Evolutionary conservation across 176 grass and related monocot species (phyloP).

Genomic region (Zoysia pacifica): DNA sequence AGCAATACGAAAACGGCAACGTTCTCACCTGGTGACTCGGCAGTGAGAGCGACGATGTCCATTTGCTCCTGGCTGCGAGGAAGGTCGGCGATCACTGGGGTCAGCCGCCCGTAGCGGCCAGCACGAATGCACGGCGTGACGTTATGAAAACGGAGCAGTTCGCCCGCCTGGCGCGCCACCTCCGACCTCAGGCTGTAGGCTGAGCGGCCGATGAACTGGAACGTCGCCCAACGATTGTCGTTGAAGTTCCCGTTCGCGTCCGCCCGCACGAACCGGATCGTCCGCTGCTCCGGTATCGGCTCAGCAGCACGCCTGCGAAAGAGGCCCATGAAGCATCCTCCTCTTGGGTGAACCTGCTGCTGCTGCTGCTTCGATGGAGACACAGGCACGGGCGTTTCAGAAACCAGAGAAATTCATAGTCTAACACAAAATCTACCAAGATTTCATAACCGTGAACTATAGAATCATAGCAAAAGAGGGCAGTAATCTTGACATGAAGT

Average conservation of each 20-base stretch:
- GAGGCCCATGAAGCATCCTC: background rate
- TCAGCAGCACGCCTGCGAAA: background rate
- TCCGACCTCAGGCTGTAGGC: background rate
- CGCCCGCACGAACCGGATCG: background rate
- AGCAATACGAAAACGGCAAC: background rate
- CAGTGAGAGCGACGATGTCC: background rate
- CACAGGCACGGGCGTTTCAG: background rate
- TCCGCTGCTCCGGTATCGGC: background rate
- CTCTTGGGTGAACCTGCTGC: background rate
- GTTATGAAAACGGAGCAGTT: background rate
- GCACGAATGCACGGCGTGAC: constrained; percentile 10
- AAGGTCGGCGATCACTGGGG: constrained; percentile 27
- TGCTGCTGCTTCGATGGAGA: background rate
- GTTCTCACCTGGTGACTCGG: background rate
- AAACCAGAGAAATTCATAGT: background rate
- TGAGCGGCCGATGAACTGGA: background rate
- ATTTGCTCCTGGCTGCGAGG: background rate
- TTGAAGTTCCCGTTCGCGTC: background rate
- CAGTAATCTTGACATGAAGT: background rate
- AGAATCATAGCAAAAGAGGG: background rate
- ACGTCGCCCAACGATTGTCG: background rate
- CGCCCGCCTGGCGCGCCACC: background rate
- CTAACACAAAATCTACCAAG: background rate
- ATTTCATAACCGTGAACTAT: background rate
- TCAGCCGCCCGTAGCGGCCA: constrained; percentile 3